phyloP scores from a whole-genome alignment of 2,329 filamentous ascomycete genomes.

The Xylaria sp. region DNA sequence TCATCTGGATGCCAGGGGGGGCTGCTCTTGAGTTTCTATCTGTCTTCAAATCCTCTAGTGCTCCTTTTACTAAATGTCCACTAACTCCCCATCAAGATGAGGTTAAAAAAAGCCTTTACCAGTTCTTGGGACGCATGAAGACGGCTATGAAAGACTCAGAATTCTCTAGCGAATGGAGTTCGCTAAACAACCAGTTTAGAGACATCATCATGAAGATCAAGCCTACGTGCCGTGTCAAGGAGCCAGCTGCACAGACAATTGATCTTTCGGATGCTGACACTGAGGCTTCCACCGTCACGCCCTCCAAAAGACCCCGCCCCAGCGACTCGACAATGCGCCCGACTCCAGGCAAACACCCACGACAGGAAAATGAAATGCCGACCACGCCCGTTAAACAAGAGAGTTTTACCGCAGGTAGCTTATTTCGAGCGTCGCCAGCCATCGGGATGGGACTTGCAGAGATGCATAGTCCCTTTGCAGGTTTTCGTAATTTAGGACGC shows the following conservation, averaged over 20 bases:
- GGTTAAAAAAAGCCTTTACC: constrained; percentile 63
- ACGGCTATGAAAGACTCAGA: constrained; percentile 57
- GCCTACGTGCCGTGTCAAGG: constrained; percentile 42
- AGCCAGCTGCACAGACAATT: constrained; percentile 36
- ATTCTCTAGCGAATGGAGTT: constrained; percentile 44
- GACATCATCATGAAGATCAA: constrained; percentile 42
- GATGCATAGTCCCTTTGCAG: constrained; percentile 43
- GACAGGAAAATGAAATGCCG: constrained; percentile 22
- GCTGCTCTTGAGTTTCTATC: too few relatives aligned
- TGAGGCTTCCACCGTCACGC: constrained; percentile 32
- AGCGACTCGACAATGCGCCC: constrained; percentile 42
- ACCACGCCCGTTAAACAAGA: constrained; percentile 48
- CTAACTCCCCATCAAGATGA: constrained; percentile 47
- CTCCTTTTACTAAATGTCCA: background rate
- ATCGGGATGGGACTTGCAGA: constrained; percentile 21
- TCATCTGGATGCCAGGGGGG: too few relatives aligned
- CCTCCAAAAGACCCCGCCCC: constrained; percentile 36
- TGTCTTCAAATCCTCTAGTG: background rate
- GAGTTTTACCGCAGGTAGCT: constrained; percentile 27
- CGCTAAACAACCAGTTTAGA: constrained; percentile 42
- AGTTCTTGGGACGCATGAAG: constrained; percentile 61
- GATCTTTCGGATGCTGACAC: constrained; percentile 40
- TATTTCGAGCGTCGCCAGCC: constrained; percentile 40
- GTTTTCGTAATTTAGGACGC: constrained; percentile 47
- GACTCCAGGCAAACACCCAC: constrained; percentile 36